Conservation (phyloP, 1,284 basidiomycete species). For the Sanghuangporus weigelae region DNA sequence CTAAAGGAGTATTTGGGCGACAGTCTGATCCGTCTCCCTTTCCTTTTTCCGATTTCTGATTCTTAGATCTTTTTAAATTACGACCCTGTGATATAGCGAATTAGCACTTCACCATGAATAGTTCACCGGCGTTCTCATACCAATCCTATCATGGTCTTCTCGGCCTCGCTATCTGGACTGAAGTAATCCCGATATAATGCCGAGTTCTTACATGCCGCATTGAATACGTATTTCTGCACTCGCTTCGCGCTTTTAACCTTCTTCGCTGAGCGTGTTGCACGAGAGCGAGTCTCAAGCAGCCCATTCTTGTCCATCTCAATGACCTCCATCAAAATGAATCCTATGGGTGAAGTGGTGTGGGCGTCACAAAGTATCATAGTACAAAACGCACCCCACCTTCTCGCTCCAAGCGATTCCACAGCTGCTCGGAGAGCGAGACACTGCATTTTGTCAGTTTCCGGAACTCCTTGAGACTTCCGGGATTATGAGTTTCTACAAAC, state of each 20-base stretch:
- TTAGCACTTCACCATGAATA: slow-evolving; percentile 27
- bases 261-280: slow-evolving; percentile 32
- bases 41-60: slow-evolving; percentile 1
- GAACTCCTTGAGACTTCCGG: slow-evolving; percentile 48
- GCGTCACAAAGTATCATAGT: background rate
- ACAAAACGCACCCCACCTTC: slow-evolving; percentile 43
- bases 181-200: slow-evolving; percentile 62
- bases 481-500: slow-evolving; percentile 48
- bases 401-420: slow-evolving; percentile 61
- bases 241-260: slow-evolving; percentile 44
- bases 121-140: slow-evolving; percentile 22
- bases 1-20: background rate
- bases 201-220: slow-evolving; percentile 38
- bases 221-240: slow-evolving; percentile 54
- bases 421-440: slow-evolving; percentile 47
- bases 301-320: slow-evolving; percentile 47
- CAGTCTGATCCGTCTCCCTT: background rate
- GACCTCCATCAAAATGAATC: slow-evolving; percentile 52
- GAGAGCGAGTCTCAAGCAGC: slow-evolving; percentile 38
- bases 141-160: slow-evolving; percentile 54
- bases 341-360: slow-evolving; percentile 30
- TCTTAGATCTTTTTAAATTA: slow-evolving; percentile 5
- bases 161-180: slow-evolving; percentile 50
- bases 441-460: slow-evolving; percentile 53
- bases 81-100: slow-evolving; percentile 20